A percentile compares a stretch with the other conserved stretches of the same genome.
Evolutionary conservation across 192 early-diverging fungal genomes (phyloP).

Genomic region (Backusella tarrabulga): DNA sequence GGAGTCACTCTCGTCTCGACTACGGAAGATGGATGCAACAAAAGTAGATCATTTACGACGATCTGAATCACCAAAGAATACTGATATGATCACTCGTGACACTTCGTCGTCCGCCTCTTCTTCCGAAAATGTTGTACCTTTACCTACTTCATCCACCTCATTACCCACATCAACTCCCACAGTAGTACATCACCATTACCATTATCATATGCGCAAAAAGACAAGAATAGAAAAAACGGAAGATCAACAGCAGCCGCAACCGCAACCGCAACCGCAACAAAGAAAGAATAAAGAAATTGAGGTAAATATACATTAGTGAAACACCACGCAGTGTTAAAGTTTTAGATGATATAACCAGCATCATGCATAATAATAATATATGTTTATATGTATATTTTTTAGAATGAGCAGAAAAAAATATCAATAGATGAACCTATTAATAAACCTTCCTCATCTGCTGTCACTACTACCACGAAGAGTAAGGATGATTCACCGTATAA

Average conservation of each 20-base stretch:
- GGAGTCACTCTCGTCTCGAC: neutral
- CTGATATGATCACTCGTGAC: neutral
- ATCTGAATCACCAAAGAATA: neutral
- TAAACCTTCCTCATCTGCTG: neutral
- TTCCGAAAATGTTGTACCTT: neutral
- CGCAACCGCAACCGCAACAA: neutral
- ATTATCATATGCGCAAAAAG: conserved; percentile 28
- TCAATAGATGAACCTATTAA: neutral
- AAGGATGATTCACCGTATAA: neutral
- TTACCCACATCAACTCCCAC: conserved; percentile 7
- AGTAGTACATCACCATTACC: conserved; percentile 37
- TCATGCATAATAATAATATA: neutral
- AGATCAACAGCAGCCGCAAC: neutral
- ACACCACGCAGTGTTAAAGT: neutral
- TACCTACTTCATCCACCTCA: conserved; percentile 4
- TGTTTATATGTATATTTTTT: neutral
- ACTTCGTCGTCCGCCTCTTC: conserved; percentile 6
- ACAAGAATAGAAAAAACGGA: neutral
- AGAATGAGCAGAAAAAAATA: neutral
- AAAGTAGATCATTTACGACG: neutral
- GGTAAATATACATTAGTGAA: neutral
- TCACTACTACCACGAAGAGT: neutral
- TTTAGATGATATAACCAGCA: neutral
- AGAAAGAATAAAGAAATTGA: neutral
- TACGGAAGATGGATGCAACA: neutral